Evolutionary conservation across 108 stramenopile species (phyloP).

Genomic region (Aurantiochytrium sp.): DNA sequence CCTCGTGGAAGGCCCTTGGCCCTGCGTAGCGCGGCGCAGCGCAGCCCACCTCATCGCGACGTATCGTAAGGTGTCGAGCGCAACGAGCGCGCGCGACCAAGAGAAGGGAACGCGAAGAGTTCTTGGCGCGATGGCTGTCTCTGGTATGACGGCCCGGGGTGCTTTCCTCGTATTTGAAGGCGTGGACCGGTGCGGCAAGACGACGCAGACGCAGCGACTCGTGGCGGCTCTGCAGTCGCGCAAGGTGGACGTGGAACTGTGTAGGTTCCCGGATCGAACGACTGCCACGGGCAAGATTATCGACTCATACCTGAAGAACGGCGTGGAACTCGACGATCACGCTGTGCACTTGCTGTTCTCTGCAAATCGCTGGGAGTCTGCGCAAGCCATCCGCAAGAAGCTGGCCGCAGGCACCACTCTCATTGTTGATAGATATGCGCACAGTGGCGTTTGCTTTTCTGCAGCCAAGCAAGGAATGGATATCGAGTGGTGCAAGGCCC

Average conservation of each 20-base stretch:
- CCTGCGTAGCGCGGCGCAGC: too few species aligned
- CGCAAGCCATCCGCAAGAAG: background rate
- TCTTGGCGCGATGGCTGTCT: background rate
- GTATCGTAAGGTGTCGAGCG: too few species aligned
- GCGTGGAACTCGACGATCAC: conserved; percentile 73
- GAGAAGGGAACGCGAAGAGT: too few species aligned
- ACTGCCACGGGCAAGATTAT: conserved; percentile 76
- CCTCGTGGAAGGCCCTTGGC: too few species aligned
- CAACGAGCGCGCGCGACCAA: too few species aligned
- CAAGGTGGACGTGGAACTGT: conserved; percentile 27
- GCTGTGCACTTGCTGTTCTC: conserved; percentile 94
- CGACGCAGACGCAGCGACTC: conserved; percentile 59
- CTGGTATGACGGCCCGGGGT: conserved; percentile 48
- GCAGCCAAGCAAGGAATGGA: conserved; percentile 65
- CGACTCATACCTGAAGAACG: conserved; percentile 69
- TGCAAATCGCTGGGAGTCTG: conserved; percentile 97
- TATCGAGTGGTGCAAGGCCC: conserved; percentile 79
- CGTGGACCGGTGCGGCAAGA: conserved; percentile 97
- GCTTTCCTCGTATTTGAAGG: conserved; percentile 97
- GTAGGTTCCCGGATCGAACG: conserved; percentile 32
- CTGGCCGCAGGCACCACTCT: conserved; percentile 10
- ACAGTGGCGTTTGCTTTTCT: conserved; percentile 94
- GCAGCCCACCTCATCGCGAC: too few species aligned
- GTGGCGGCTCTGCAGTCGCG: conserved; percentile 26
- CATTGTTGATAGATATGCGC: conserved; percentile 14